Percentiles rank a stretch among this genome's conserved stretches.
phyloP scores from a whole-genome alignment of 108 stramenopile genomes.

The Fragilariopsis cylindrus region DNA sequence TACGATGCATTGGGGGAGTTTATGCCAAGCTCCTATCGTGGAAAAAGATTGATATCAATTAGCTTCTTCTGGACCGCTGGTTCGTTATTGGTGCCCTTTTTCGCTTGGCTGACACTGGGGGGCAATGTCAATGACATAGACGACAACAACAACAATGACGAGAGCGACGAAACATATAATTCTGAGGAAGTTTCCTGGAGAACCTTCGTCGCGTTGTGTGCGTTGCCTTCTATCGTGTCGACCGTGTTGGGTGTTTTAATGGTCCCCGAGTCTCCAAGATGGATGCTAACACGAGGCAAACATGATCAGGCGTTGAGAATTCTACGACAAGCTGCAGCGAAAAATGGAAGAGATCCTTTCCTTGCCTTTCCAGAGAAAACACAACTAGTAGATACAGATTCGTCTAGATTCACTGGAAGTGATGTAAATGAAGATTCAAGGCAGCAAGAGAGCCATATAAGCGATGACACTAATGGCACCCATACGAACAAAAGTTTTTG shows the following conservation, averaged over 20 bases:
- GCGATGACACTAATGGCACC: not conserved
- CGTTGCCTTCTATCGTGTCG: constrained; percentile 59
- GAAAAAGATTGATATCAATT: constrained; percentile 37
- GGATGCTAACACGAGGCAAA: constrained; percentile 56
- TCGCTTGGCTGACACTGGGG: constrained; percentile 56
- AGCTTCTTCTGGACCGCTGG: constrained; percentile 71
- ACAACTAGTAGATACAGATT: constrained; percentile 26
- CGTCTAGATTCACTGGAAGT: not conserved
- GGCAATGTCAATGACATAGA: not conserved
- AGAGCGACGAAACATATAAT: not conserved
- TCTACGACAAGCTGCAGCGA: constrained; percentile 48
- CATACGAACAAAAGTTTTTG: not conserved
- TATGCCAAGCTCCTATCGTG: constrained; percentile 49
- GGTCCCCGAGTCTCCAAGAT: constrained; percentile 73
- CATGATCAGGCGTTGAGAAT: constrained; percentile 55
- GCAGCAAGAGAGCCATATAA: not conserved
- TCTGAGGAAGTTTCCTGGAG: constrained; percentile 44
- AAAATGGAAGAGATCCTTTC: constrained; percentile 51
- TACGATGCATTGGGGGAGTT: constrained; percentile 42
- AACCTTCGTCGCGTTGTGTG: constrained; percentile 53
- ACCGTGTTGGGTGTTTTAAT: constrained; percentile 39
- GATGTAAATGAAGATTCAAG: not conserved
- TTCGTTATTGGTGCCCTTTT: constrained; percentile 52
- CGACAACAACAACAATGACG: not conserved
- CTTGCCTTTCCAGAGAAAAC: constrained; percentile 39